A percentile compares a stretch with the other conserved stretches of the same genome.
These are phyloP conservation scores for Syzygium oleosum DNA, from an alignment of 345 rosid genomes.

Conservation along the genomic window DNA sequence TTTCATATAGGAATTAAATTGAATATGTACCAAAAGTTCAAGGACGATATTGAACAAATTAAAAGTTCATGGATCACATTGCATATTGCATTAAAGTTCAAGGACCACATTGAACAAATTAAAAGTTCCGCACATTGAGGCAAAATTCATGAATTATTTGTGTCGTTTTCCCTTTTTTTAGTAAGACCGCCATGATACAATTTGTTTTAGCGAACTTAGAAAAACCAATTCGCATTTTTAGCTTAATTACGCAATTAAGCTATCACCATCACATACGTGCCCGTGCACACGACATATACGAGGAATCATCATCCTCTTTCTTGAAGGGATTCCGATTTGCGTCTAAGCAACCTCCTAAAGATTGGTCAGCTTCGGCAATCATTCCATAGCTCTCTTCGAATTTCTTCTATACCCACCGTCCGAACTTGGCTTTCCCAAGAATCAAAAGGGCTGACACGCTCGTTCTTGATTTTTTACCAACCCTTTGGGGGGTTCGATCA, in stretches of 20 bases:
- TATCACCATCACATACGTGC: background rate
- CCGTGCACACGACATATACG: background rate
- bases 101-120: no score
- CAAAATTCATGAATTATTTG: no score
- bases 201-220: background rate
- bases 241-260: background rate
- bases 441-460: background rate
- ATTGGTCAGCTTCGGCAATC: background rate
- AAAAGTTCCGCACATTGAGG: no score
- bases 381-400: background rate
- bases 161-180: no score
- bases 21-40: no score
- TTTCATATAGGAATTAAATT: no score
- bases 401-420: background rate
- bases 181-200: background rate
- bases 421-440: background rate
- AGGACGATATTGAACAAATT: no score
- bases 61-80: no score
- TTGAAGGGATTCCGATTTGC: background rate
- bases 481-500: background rate
- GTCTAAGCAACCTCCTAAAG: background rate
- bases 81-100: no score
- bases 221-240: background rate
- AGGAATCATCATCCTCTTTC: background rate
- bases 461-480: background rate